A percentile compares a stretch with the other conserved stretches of the same genome.
Conservation (phyloP, 768 basidiomycete species). For the Podaxis sp. region DNA sequence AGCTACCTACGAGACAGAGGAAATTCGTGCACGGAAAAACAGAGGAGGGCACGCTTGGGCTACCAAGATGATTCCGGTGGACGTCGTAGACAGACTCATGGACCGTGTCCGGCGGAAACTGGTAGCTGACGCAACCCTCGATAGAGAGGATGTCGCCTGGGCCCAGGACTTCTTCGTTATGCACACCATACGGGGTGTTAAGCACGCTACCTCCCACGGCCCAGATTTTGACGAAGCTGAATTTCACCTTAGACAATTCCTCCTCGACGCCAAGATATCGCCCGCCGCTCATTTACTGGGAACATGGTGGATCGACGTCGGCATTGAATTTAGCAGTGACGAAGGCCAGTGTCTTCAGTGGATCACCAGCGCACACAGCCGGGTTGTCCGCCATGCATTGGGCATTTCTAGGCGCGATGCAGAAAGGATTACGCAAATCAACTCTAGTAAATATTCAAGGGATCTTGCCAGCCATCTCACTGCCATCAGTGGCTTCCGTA, state of each 20-base stretch:
- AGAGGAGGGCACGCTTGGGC: constrained; percentile 20
- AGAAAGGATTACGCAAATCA: constrained; percentile 6
- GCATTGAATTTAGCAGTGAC: constrained; percentile 20
- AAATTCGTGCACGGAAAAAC: constrained; percentile 20
- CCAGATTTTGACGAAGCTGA: background rate
- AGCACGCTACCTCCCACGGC: constrained; percentile 9
- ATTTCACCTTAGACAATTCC: background rate
- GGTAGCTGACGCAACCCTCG: background rate
- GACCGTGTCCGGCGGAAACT: background rate
- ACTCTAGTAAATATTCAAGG: constrained; percentile 13
- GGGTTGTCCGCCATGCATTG: background rate
- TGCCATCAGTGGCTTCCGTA: constrained; percentile 17
- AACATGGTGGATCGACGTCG: constrained; percentile 25
- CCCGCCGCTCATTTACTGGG: background rate
- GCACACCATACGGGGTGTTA: constrained; percentile 17
- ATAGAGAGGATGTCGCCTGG: constrained; percentile 2
- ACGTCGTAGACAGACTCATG: constrained; percentile 7
- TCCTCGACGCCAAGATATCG: background rate
- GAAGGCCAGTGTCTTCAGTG: constrained; percentile 18
- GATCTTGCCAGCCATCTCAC: constrained; percentile 20
- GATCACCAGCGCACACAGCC: constrained; percentile 1
- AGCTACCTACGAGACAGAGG: constrained; percentile 20
- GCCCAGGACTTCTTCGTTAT: constrained; percentile 10
- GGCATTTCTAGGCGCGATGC: background rate
- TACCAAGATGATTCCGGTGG: constrained; percentile 19